Percentiles rank a stretch among this genome's conserved stretches.
Evolutionary conservation across 805 yeast genomes (phyloP).

Genomic region (Yarrowia sp.): DNA sequence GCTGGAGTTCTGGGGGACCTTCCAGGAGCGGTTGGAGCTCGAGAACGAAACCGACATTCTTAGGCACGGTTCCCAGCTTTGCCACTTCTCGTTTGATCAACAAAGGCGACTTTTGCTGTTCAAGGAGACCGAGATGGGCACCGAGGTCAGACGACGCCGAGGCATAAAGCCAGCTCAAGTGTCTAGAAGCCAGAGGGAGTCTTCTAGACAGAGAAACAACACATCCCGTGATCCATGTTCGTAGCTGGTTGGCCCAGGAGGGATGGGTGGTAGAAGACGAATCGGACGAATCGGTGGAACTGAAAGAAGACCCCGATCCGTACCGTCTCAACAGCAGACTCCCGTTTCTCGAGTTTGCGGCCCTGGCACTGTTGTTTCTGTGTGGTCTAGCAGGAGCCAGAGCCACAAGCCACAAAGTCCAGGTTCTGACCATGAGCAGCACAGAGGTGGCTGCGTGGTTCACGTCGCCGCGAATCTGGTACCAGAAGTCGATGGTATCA

Average conservation of each 20-base stretch:
- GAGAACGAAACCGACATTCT: slow-evolving; percentile 22
- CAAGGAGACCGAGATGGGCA: slow-evolving; percentile 20
- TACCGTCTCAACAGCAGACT: not conserved
- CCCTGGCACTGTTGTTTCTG: not conserved
- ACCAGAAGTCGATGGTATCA: slow-evolving; percentile 15
- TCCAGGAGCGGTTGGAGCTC: slow-evolving; percentile 22
- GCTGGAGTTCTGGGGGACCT: slow-evolving; percentile 18
- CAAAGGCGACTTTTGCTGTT: slow-evolving; percentile 20
- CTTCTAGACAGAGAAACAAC: slow-evolving; percentile 15
- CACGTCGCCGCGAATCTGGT: slow-evolving; percentile 9
- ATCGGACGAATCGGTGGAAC: slow-evolving; percentile 11
- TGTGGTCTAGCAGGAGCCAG: slow-evolving; percentile 16
- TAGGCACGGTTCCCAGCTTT: slow-evolving; percentile 22
- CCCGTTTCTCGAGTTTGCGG: not conserved
- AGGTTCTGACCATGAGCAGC: slow-evolving; percentile 25
- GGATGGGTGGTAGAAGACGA: not conserved
- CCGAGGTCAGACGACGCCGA: slow-evolving; percentile 19
- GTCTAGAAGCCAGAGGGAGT: slow-evolving; percentile 7
- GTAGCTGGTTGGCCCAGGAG: slow-evolving; percentile 17
- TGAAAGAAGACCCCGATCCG: slow-evolving; percentile 1
- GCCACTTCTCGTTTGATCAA: slow-evolving; percentile 22
- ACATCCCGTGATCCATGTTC: not conserved
- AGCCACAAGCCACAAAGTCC: slow-evolving; percentile 14
- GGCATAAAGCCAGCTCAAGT: slow-evolving; percentile 28
- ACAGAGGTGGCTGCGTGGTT: slow-evolving; percentile 28